These are phyloP conservation scores for Suillus hirtellus DNA, from an alignment of 768 basidiomycete species.

Conservation along the genomic window DNA sequence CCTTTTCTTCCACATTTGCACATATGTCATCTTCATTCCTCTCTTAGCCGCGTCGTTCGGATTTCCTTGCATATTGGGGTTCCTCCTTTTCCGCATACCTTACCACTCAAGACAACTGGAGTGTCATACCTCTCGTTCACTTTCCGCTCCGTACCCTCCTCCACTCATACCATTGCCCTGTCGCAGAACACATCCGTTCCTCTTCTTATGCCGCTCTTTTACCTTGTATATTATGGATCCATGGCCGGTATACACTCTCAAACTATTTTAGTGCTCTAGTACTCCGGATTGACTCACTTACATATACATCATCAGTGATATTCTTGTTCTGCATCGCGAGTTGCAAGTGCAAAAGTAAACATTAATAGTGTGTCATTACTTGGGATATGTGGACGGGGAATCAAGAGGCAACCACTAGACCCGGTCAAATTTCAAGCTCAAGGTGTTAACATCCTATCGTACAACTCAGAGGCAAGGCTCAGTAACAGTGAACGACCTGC, in stretches of 20 bases:
- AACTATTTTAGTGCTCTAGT: conserved; percentile 11
- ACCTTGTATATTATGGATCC: conserved; percentile 12
- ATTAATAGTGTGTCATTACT: not conserved
- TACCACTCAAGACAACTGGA: conserved; percentile 4
- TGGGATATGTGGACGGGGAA: not conserved
- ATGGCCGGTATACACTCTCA: conserved; percentile 9
- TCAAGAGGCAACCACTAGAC: not conserved
- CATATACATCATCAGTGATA: conserved; percentile 15
- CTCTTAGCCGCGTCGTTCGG: conserved; percentile 2
- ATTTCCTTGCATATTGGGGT: conserved; percentile 6
- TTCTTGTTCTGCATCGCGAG: conserved; percentile 3
- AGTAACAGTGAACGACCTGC: conserved; percentile 18
- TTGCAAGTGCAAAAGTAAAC: not conserved
- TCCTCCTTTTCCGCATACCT: conserved; percentile 4
- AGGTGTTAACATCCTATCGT: not conserved
- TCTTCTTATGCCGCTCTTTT: conserved; percentile 14
- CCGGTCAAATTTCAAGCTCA: not conserved
- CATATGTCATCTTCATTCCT: conserved; percentile 16
- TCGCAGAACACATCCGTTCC: conserved; percentile 3
- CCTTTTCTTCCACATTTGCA: conserved; percentile 25
- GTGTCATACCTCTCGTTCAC: conserved; percentile 2
- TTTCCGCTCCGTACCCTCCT: not conserved
- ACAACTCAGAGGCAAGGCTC: conserved; percentile 3
- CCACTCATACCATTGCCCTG: not conserved
- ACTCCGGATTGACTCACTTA: conserved; percentile 4